Percentiles rank a stretch among this genome's conserved stretches.
phyloP scores from a whole-genome alignment of 352 stramenopile genomes.

The Elongisporangium undulatum region DNA sequence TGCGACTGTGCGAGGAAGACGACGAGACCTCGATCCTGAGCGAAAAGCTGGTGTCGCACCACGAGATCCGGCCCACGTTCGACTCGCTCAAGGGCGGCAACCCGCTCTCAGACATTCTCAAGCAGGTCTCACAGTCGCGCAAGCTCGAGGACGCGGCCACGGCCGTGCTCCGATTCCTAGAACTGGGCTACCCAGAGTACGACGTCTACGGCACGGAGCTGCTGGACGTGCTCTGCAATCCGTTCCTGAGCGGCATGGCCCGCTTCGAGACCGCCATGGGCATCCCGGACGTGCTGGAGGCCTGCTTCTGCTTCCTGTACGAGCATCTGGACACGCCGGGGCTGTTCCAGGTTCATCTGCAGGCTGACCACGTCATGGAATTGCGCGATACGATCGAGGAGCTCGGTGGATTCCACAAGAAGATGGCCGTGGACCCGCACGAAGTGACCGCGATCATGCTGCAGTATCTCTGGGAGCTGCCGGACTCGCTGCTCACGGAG shows the following conservation, averaged over 20 bases:
- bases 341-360: conserved; percentile 77
- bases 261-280: conserved; percentile 81
- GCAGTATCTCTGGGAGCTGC: conserved; percentile 83
- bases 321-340: conserved; percentile 70
- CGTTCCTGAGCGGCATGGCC: conserved; percentile 80
- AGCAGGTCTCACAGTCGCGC: conserved; percentile 49
- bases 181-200: conserved; percentile 83
- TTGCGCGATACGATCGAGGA: conserved; percentile 80
- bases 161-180: conserved; percentile 74
- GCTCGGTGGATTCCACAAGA: conserved; percentile 75
- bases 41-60: conserved; percentile 73
- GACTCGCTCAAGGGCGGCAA: conserved; percentile 73
- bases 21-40: conserved; percentile 60
- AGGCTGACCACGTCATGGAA: conserved; percentile 73
- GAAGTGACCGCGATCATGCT: conserved; percentile 74
- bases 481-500: conserved; percentile 68
- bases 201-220: conserved; percentile 76
- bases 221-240: conserved; percentile 76
- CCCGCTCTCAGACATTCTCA: conserved; percentile 64
- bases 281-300: conserved; percentile 75
- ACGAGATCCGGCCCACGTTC: conserved; percentile 65
- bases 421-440: conserved; percentile 77
- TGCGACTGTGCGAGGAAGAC: conserved; percentile 65
- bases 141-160: conserved; percentile 65
- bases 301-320: conserved; percentile 78